These are phyloP conservation scores for Hypocrella siamensis DNA, from an alignment of 2,329 filamentous ascomycete species.

Conservation along the genomic window DNA sequence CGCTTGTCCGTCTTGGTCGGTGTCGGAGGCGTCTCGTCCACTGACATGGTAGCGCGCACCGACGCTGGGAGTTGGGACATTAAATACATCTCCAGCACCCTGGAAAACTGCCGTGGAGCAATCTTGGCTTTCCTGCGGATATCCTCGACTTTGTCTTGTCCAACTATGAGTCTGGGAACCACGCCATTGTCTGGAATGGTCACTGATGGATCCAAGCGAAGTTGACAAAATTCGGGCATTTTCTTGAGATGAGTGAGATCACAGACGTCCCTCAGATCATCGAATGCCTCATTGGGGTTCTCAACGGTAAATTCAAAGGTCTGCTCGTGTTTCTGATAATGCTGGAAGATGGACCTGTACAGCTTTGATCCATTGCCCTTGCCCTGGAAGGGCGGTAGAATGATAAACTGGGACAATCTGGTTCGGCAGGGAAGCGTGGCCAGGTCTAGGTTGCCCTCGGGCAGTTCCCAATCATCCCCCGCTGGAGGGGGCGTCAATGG, in stretches of 20 bases:
- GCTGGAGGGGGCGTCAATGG: conserved; percentile 27
- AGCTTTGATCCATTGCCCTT: conserved; percentile 65
- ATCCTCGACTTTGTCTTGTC: conserved; percentile 35
- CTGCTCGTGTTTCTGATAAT: conserved; percentile 49
- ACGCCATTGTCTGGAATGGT: conserved; percentile 30
- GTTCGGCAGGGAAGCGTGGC: conserved; percentile 57
- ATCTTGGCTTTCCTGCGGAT: conserved; percentile 55
- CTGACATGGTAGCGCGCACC: conserved; percentile 35
- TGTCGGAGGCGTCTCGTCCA: conserved; percentile 24
- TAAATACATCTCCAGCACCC: conserved; percentile 62
- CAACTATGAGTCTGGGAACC: conserved; percentile 38
- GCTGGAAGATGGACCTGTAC: conserved; percentile 63
- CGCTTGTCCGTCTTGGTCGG: conserved; percentile 41
- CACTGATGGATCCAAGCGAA: conserved; percentile 38
- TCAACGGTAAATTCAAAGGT: conserved; percentile 82
- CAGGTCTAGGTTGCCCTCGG: conserved; percentile 29
- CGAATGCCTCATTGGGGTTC: conserved; percentile 79
- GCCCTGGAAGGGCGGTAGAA: conserved; percentile 75
- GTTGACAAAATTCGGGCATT: conserved; percentile 38
- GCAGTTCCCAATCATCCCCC: conserved; percentile 26
- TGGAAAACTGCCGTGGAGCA: conserved; percentile 57
- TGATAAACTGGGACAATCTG: conserved; percentile 83
- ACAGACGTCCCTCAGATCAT: conserved; percentile 61
- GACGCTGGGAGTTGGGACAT: conserved; percentile 42
- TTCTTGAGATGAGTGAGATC: conserved; percentile 52